Conservation (phyloP, 2,329 filamentous ascomycete species). For the Trichoderma koningii region DNA sequence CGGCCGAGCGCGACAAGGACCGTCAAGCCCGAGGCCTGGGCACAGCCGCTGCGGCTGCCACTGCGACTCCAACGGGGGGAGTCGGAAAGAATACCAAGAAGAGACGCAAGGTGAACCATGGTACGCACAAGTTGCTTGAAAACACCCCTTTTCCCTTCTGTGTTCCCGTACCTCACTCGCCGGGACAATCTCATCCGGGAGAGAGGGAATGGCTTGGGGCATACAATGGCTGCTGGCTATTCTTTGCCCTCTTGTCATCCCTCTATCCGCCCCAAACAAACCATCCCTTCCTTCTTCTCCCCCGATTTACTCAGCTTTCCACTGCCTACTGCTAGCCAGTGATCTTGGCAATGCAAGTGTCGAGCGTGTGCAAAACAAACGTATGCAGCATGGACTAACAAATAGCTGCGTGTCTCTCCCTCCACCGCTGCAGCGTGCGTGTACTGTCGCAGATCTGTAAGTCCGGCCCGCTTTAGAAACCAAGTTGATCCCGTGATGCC, state of each 20-base stretch:
- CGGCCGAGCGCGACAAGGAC: constrained; percentile 38
- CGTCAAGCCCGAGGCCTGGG: constrained; percentile 29
- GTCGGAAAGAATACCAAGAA: constrained; percentile 69
- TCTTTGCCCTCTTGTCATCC: background rate
- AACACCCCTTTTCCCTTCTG: background rate
- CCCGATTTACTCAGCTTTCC: background rate
- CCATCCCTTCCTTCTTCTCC: background rate
- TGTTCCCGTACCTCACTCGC: background rate
- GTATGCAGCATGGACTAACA: constrained; percentile 36
- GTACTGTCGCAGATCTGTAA: constrained; percentile 88
- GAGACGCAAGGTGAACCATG: constrained; percentile 86
- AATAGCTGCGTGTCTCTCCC: constrained; percentile 33
- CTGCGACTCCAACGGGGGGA: constrained; percentile 5
- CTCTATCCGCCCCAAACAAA: no score
- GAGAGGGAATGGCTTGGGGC: background rate
- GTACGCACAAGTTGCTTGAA: constrained; percentile 54
- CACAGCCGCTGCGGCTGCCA: no score
- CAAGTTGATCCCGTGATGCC: background rate
- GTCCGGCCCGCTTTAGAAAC: constrained; percentile 45
- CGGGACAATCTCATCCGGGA: background rate
- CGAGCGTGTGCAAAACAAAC: constrained; percentile 21
- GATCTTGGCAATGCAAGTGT: constrained; percentile 8
- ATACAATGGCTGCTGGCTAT: background rate
- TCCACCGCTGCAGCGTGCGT: constrained; percentile 65
- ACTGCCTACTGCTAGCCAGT: background rate